These are phyloP conservation scores for Coffea canephora DNA, from an alignment of 257 asterid genomes.

Conservation along the genomic window DNA sequence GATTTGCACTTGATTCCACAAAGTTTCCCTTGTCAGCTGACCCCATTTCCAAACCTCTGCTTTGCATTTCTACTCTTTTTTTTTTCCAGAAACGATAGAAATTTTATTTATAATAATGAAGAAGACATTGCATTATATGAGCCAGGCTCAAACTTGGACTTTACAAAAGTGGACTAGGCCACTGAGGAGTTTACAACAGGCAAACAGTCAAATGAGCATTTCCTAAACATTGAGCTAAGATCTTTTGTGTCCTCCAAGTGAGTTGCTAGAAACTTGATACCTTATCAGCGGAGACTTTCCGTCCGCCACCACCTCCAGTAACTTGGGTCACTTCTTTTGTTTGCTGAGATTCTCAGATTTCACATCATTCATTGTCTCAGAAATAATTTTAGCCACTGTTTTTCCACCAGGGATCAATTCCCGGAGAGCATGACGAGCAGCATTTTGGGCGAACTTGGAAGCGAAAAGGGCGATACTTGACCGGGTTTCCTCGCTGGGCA, in stretches of 20 bases:
- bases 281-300: neutral
- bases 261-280: no score
- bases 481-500: slow-evolving; percentile 32
- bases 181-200: no score
- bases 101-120: no score
- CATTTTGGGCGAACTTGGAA: slow-evolving; percentile 30
- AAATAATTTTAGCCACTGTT: slow-evolving; percentile 26
- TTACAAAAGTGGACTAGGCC: no score
- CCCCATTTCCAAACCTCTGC: slow-evolving; percentile 3
- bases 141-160: no score
- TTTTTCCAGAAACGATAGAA: no score
- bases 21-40: neutral
- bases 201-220: no score
- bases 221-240: no score
- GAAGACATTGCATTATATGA: no score
- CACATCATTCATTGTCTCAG: slow-evolving; percentile 33
- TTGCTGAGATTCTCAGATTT: slow-evolving; percentile 27
- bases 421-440: slow-evolving; percentile 25
- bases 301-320: neutral
- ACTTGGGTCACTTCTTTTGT: slow-evolving; percentile 12
- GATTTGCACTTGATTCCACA: slow-evolving; percentile 12
- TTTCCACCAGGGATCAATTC: slow-evolving; percentile 41
- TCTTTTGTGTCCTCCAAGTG: no score
- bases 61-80: slow-evolving; percentile 8
- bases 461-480: slow-evolving; percentile 25